Evolutionary conservation across 371 early-diverging fungal species (phyloP).

Genomic region (Mortierella sp.): DNA sequence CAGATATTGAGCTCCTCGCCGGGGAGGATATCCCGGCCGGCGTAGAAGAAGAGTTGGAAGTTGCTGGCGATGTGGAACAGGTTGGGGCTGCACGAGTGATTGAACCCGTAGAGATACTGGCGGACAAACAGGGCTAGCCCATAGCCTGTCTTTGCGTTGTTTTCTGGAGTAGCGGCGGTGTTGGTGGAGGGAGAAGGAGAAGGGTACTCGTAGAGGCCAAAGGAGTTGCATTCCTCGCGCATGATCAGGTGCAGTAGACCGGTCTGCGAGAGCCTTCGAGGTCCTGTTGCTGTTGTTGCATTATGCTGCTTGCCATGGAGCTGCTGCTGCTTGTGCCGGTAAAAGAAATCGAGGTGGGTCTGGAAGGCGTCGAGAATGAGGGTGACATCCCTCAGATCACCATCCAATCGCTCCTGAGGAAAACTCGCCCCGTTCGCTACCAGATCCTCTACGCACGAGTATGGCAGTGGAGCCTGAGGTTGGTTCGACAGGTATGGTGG

Average conservation of each 20-base stretch:
- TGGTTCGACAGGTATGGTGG: not conserved
- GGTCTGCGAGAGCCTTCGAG: constrained; percentile 6
- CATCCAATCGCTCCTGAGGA: constrained; percentile 10
- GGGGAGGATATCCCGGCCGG: constrained; percentile 17
- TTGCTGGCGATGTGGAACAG: constrained; percentile 25
- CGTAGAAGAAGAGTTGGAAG: constrained; percentile 16
- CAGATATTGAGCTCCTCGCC: constrained; percentile 29
- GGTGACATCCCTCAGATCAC: constrained; percentile 21
- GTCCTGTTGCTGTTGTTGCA: not conserved
- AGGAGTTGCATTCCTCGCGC: constrained; percentile 39
- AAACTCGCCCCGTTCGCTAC: constrained; percentile 16
- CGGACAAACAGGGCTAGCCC: constrained; percentile 11
- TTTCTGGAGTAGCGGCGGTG: not conserved
- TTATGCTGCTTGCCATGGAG: not conserved
- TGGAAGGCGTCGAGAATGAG: constrained; percentile 35
- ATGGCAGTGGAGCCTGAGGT: not conserved
- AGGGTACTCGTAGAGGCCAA: constrained; percentile 29
- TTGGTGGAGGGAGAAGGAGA: not conserved
- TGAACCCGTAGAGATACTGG: not conserved
- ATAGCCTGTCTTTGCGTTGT: constrained; percentile 16
- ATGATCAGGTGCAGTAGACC: constrained; percentile 22
- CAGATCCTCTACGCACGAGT: constrained; percentile 10
- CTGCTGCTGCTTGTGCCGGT: not conserved
- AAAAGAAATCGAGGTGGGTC: not conserved
- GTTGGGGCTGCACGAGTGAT: constrained; percentile 40